Base-by-base conservation (phyloP, 495 filamentous ascomycete species). In the Aspergillus wentii region DNA sequence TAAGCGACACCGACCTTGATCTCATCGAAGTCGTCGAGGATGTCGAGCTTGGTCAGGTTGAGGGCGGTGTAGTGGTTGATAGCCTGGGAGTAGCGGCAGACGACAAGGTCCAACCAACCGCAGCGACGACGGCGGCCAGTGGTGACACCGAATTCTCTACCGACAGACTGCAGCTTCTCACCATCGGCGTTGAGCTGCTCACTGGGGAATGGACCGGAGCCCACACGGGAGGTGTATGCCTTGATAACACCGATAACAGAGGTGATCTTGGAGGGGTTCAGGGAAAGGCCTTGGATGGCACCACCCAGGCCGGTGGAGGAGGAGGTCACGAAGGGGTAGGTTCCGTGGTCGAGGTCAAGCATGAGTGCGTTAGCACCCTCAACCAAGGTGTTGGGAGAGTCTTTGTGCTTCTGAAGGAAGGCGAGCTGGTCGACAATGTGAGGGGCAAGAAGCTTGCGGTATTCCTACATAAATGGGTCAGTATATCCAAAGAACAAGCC, bases 331-430 rank as follows among this genome's bases (percentile, higher is more conserved):
- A 76, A 91, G 40, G 88, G 88, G 54, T 91, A 94, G 36, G 81
- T 89, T 53, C 85, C 84, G 57, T 77, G 79, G 61, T 85, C 81
- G 30, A 86, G 68, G 60, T 86, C 82, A 22, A 88, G 71, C 78
- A 86, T 84, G 34, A 90, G 65, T n/a, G 88, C 86, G 47, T 95
- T 88, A n/a, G 85, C 83, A 39, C 88, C 88, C 62, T 96, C 89
- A 25, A 95, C 77, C 6, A 95, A 69, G 44, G 89, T 83, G 41
- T 74, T 74, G 35, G 70, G 67, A 14, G 82, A 76, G 48, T 73
- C 58, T 37, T 77, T 66, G 48, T 65, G 61, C 29, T 72, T 56
- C 44, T 69, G 64, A 27, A 69, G 49, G 60, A 71, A 69, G 44
- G 57, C 56, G 39, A 69, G 52, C 34, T 71, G 67, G 52, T 95